Evolutionary conservation across 192 early-diverging fungal genomes (phyloP), one percentile per base, ranked within the genome.

Genomic region (Coemansia sp.): DNA sequence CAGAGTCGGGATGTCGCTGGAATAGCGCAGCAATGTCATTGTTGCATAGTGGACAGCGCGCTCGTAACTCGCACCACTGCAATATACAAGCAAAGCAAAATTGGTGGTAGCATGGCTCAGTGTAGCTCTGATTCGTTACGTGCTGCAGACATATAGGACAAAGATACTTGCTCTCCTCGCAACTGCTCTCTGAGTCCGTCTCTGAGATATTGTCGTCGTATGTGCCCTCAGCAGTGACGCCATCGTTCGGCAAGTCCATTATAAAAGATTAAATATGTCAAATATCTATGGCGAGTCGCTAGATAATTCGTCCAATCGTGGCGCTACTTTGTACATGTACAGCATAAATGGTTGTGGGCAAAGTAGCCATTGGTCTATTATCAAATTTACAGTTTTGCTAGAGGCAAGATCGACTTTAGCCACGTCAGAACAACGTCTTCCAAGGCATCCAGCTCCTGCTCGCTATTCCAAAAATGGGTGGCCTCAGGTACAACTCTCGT

Each of bases 41-140:
- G 46, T 88, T 88, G 72, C 87, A 88, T 0, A 88, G 60, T 0
- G 87, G 87, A 52, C 87, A 88, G 9, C 68, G 54, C 5, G 71
- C 44, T 24, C 70, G 64, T 9, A 74, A 63, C 38, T 74, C 68
- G 13, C 79, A 47, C 87, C 87, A 88, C 38, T 88, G 82, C 31
- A 71, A 34, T n/a, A 86, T 74, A 41, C 87, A 88, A 10, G 8
- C 1, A 16, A 75, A 71, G 67, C 87, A 88, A 57, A 77, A 88
- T 31, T 72, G 72, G 51, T 88, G 87, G 64, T 71, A 88, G 62
- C 87, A 88, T 18, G 76, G 76, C 2, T 78, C 73, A 0, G 65
- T 71, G 57, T 70, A 82, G 33, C 72, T 46, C 27, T 44, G 49
- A 9, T 69, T 33, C 1, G 5, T 22, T 3, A 75, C 70, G 4